Evolutionary conservation across 2,329 filamentous ascomycete genomes (phyloP).

Genomic region (Tolypocladium inflatum): DNA sequence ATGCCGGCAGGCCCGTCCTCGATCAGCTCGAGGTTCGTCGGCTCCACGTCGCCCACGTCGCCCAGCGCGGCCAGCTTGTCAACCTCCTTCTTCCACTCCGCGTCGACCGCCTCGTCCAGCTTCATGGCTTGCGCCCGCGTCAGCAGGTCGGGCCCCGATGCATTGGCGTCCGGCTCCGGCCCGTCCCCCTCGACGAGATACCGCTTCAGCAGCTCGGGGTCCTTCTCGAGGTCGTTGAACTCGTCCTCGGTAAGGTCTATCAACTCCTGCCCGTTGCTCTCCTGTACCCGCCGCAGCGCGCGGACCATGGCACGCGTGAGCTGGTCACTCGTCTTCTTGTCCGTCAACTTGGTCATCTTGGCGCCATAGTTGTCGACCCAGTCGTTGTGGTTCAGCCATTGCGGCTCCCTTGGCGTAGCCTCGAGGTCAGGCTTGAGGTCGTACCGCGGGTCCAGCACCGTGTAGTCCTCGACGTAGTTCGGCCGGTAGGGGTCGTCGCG

Average conservation of each 20-base stretch:
- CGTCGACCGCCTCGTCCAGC: conserved; percentile 26
- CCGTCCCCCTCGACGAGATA: conserved; percentile 24
- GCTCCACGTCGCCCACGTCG: conserved; percentile 20
- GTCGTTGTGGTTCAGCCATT: conserved; percentile 54
- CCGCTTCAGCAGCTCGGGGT: conserved; percentile 28
- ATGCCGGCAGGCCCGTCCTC: conserved; percentile 25
- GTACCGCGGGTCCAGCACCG: conserved; percentile 64
- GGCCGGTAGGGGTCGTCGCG: conserved; percentile 64
- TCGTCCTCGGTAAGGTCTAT: conserved; percentile 42
- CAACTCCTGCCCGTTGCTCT: conserved; percentile 29
- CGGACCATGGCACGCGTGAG: conserved; percentile 30
- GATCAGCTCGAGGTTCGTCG: conserved; percentile 25
- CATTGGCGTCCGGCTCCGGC: conserved; percentile 14
- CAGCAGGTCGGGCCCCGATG: conserved; percentile 15
- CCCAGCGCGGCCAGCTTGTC: conserved; percentile 20
- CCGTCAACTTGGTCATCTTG: conserved; percentile 32
- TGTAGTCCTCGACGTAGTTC: conserved; percentile 75
- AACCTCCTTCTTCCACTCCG: conserved; percentile 27
- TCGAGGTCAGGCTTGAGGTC: conserved; percentile 53
- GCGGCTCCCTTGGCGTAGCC: conserved; percentile 39
- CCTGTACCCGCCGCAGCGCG: conserved; percentile 31
- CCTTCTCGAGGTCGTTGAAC: conserved; percentile 28
- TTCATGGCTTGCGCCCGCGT: conserved; percentile 24
- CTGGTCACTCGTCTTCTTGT: conserved; percentile 32
- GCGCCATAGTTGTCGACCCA: conserved; percentile 44